These are phyloP conservation scores for Brassica incana DNA, from an alignment of 345 rosid species.

Conservation along the genomic window DNA sequence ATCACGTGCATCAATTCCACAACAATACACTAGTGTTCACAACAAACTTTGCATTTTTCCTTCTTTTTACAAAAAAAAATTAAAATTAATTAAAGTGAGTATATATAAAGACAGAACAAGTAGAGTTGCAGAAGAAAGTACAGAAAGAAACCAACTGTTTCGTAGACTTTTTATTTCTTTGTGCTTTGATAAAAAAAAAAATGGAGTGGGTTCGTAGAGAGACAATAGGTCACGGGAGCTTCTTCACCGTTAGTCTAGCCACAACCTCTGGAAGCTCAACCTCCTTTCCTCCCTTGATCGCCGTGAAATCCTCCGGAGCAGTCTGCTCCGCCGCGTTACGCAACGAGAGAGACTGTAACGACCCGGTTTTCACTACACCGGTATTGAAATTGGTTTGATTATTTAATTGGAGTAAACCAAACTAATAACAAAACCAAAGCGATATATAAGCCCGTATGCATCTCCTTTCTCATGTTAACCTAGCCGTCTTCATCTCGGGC, in stretches of 20 bases:
- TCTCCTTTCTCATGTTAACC: no score
- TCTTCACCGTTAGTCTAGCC: conserved; percentile 64
- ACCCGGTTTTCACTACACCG: no score
- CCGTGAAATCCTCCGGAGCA: conserved; percentile 64
- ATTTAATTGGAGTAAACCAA: no score
- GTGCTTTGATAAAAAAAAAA: neutral
- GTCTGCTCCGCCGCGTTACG: conserved; percentile 42
- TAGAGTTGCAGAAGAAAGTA: conserved; percentile 19
- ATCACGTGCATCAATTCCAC: conserved; percentile 38
- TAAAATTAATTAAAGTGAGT: neutral
- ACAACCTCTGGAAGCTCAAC: conserved; percentile 27
- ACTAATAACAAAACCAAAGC: no score
- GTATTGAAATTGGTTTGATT: no score
- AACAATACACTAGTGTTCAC: neutral
- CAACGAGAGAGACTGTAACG: conserved; percentile 59
- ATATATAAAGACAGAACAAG: conserved; percentile 16
- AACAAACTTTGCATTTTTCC: conserved; percentile 8
- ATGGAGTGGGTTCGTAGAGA: conserved; percentile 71
- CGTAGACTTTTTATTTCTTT: neutral
- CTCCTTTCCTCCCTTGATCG: conserved; percentile 49
- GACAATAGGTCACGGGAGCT: conserved; percentile 66
- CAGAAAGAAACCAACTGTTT: conserved; percentile 26
- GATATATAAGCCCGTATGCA: no score
- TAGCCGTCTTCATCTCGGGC: no score
- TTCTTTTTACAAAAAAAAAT: neutral